Base-by-base conservation (phyloP, 352 stramenopile genomes). In the Pythium aphanidermatum region DNA sequence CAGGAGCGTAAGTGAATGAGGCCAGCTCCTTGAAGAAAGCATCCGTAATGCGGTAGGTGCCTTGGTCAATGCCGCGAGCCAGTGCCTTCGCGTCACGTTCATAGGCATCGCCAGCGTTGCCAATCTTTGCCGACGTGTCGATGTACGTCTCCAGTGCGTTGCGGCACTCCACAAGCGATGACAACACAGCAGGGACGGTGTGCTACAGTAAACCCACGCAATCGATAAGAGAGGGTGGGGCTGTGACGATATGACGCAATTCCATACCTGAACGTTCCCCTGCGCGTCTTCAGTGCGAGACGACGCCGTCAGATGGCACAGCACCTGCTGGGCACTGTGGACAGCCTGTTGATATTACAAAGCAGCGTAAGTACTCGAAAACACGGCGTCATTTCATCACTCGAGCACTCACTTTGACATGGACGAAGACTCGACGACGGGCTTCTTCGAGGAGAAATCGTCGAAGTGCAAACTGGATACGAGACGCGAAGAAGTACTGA, bases 31-130 rank as follows among this genome's bases (percentile, higher is more conserved):
- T 58, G 58, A 71, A 70, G 55, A 87, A 90, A 45, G 78, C 63
- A 29, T 77, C 55, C 4, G 72, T 82, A 58, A 90, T 83, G 58
- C 68, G 70, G 72, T 86, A 83, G 60, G 87, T 83, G 54, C 73
- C 74, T 46, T 77, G 85, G 51, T 90, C 77, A 33, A 90, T 69
- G 45, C 74, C 77, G 86, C 33, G 26, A 12, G 73, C 74, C 26
- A 90, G 38, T 6, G 65, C 60, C 25, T 65, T 70, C 9, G 77
- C 74, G 35, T 87, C 63, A 55, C 76, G 64, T 29, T 83, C 53
- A 47, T 87, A 86, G 23, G 77, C 57, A 50, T 87, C 70, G 1
- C 60, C 76, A 34, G 63, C 57, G 12, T 56, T 70, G 19, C 68
- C 81, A 28, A 79, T 70, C 46, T 86, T 86, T 12, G 83, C 41